These are phyloP conservation scores for Stephania cephalantha DNA, from an alignment of 164 flowering plant species.

Conservation along the genomic window DNA sequence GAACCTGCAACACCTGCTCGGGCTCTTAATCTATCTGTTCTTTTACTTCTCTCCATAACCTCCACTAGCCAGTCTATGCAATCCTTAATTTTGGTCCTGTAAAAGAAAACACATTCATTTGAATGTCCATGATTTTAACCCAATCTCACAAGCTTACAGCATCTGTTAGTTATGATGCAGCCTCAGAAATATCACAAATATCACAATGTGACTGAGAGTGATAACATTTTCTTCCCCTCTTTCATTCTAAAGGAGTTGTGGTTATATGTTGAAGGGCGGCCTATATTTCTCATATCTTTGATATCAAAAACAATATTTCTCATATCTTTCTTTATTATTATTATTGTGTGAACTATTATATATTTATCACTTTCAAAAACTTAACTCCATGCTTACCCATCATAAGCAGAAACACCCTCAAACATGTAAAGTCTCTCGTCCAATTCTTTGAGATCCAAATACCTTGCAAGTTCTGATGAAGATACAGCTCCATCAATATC, in stretches of 20 bases:
- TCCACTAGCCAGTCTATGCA: conserved; percentile 82
- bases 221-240: not conserved
- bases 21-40: conserved; percentile 64
- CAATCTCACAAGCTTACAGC: not conserved
- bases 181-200: not conserved
- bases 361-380: not conserved
- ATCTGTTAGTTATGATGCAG: not conserved
- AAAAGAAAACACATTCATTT: conserved; percentile 10
- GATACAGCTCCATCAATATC: conserved; percentile 74
- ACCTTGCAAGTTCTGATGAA: conserved; percentile 77
- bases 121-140: not conserved
- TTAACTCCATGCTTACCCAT: conserved; percentile 51
- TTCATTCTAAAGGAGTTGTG: not conserved
- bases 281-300: not conserved
- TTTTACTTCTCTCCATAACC: conserved; percentile 88
- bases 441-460: conserved; percentile 86
- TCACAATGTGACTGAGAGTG: not conserved
- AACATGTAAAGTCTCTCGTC: conserved; percentile 79
- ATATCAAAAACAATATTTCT: not conserved
- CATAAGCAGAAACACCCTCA: conserved; percentile 85
- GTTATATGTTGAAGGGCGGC: not conserved
- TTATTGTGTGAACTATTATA: not conserved
- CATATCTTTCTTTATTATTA: not conserved
- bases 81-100: conserved; percentile 78
- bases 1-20: conserved; percentile 46